Percentiles rank a stretch among this genome's conserved stretches.
phyloP scores from a whole-genome alignment of 2,329 filamentous ascomycete species.

The Cryphonectria japonica region DNA sequence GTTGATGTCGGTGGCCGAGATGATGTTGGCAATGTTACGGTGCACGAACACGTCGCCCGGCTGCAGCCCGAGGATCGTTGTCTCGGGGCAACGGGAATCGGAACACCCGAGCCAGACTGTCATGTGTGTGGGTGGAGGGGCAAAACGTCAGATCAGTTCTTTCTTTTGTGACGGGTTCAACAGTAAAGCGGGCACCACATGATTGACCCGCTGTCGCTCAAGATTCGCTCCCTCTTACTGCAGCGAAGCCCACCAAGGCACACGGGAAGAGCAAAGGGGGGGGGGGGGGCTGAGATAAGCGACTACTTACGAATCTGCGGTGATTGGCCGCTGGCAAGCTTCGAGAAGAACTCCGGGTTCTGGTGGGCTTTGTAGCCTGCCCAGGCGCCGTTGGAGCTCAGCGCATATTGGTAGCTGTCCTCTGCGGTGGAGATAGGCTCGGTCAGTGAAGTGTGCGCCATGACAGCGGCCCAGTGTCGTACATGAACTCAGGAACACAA shows the following conservation, averaged over 20 bases:
- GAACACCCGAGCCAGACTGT: conserved; percentile 84
- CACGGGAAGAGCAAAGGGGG: neutral
- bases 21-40: conserved; percentile 87
- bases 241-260: neutral
- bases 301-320: conserved; percentile 63
- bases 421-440: conserved; percentile 36
- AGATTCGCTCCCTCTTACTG: conserved; percentile 1
- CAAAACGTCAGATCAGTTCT: neutral
- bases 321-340: conserved; percentile 67
- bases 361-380: conserved; percentile 65
- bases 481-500: neutral
- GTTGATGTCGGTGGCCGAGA: conserved; percentile 75
- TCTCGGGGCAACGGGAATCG: conserved; percentile 84
- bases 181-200: neutral
- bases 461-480: neutral
- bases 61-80: conserved; percentile 75
- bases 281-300: conserved; percentile 5
- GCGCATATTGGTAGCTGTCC: conserved; percentile 64
- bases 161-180: too few species aligned
- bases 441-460: conserved; percentile 10
- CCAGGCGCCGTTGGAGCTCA: conserved; percentile 74
- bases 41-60: conserved; percentile 88
- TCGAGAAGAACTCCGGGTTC: conserved; percentile 73
- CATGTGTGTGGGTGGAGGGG: neutral
- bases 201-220: neutral